Conservation (phyloP, 805 yeast species). For the Novakomyces olei region DNA sequence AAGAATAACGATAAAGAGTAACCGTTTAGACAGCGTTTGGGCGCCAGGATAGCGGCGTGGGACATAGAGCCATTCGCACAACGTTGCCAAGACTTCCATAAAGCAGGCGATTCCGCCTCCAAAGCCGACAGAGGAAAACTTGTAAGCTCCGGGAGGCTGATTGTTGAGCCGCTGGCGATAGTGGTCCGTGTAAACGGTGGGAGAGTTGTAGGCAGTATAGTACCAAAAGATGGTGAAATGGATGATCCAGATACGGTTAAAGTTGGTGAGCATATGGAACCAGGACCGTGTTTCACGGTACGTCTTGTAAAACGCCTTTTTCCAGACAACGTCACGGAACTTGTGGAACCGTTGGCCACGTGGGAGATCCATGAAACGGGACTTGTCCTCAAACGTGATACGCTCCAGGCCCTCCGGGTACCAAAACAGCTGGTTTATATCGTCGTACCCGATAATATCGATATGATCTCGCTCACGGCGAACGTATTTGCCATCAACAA, state of each 20-base stretch:
- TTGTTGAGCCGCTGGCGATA: slow-evolving; percentile 66
- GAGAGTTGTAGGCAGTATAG: slow-evolving; percentile 82
- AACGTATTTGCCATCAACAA: slow-evolving; percentile 30
- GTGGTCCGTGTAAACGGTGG: slow-evolving; percentile 69
- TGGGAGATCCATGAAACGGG: slow-evolving; percentile 76
- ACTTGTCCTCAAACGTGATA: slow-evolving; percentile 76
- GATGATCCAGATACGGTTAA: slow-evolving; percentile 94
- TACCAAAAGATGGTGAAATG: slow-evolving; percentile 84
- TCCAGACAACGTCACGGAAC: slow-evolving; percentile 86
- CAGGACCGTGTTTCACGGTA: slow-evolving; percentile 91
- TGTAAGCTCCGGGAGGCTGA: slow-evolving; percentile 70
- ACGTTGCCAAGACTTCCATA: slow-evolving; percentile 68
- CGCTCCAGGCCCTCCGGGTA: slow-evolving; percentile 96
- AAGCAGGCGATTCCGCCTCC: slow-evolving; percentile 75
- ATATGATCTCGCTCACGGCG: slow-evolving; percentile 51
- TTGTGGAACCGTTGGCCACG: slow-evolving; percentile 70
- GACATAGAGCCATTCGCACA: slow-evolving; percentile 86
- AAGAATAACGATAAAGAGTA: slow-evolving; percentile 47
- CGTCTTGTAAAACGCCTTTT: slow-evolving; percentile 79
- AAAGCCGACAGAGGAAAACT: slow-evolving; percentile 82
- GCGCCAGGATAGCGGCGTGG: slow-evolving; percentile 99
- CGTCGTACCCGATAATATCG: slow-evolving; percentile 63
- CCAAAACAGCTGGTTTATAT: slow-evolving; percentile 97
- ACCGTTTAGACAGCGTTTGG: slow-evolving; percentile 78
- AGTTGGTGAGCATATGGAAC: slow-evolving; percentile 86